Percentiles rank a stretch among this genome's conserved stretches.
Conservation (phyloP, 2,329 filamentous ascomycete genomes). For the Fusarium veterinarium region DNA sequence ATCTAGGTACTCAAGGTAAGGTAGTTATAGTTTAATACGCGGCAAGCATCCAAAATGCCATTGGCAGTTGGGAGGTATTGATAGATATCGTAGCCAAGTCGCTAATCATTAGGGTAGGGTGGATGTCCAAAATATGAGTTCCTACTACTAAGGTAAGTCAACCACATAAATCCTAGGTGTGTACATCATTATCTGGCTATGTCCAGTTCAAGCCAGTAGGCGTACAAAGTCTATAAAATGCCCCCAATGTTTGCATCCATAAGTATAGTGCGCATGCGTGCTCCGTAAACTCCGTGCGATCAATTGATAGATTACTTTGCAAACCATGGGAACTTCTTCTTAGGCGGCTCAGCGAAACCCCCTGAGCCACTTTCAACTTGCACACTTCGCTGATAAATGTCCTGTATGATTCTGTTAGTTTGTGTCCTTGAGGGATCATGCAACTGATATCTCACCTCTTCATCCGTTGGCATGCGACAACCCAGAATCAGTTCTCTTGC, state of each 20-base stretch:
- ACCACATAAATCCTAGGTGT: constrained; percentile 10
- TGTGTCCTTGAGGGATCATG: background rate
- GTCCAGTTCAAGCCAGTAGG: constrained; percentile 19
- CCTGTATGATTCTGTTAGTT: constrained; percentile 56
- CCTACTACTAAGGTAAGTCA: constrained; percentile 1
- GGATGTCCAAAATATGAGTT: constrained; percentile 24
- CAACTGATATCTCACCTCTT: constrained; percentile 76
- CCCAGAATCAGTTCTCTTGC: constrained; percentile 83
- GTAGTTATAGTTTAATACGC: background rate
- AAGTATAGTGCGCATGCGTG: constrained; percentile 21
- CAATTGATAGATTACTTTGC: constrained; percentile 55
- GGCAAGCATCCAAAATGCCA: background rate
- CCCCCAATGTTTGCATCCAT: constrained; percentile 23
- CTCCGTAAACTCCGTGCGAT: constrained; percentile 44
- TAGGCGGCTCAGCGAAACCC: constrained; percentile 60
- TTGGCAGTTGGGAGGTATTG: background rate
- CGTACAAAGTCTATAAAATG: constrained; percentile 39
- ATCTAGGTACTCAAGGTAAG: too few species aligned
- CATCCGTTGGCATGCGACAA: constrained; percentile 83
- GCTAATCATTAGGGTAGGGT: constrained; percentile 4
- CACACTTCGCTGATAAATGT: constrained; percentile 72
- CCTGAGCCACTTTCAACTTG: constrained; percentile 66
- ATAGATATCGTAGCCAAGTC: background rate
- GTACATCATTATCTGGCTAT: constrained; percentile 12
- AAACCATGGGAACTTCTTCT: constrained; percentile 77